phyloP scores from a whole-genome alignment of 257 asterid species.

The Leonotis leonurus region DNA sequence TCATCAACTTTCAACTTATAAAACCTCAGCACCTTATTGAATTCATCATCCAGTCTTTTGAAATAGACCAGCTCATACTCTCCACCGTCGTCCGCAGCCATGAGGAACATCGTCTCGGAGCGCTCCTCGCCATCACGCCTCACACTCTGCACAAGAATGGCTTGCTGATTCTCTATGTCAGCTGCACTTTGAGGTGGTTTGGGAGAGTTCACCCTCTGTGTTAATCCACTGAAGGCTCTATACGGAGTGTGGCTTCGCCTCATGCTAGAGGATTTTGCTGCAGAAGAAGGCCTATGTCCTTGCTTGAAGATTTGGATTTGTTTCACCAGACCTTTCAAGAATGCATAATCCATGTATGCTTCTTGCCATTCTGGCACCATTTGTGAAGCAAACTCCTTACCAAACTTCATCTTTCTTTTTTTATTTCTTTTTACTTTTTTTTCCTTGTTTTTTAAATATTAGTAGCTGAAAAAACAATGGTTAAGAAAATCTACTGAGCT shows the following conservation, averaged over 20 bases:
- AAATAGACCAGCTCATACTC: slow-evolving; percentile 34
- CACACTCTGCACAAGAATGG: slow-evolving; percentile 22
- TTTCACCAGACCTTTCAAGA: slow-evolving; percentile 23
- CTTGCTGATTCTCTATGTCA: slow-evolving; percentile 26
- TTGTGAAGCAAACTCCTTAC: slow-evolving; percentile 35
- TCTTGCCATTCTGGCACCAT: slow-evolving; percentile 56
- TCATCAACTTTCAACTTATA: slow-evolving; percentile 34
- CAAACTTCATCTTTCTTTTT: slow-evolving; percentile 53
- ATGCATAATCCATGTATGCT: slow-evolving; percentile 37
- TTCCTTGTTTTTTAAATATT: background rate
- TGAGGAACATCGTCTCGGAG: slow-evolving; percentile 29
- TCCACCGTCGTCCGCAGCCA: slow-evolving; percentile 31
- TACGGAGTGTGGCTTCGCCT: slow-evolving; percentile 22
- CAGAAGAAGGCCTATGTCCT: slow-evolving; percentile 9
- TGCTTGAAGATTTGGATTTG: slow-evolving; percentile 25
- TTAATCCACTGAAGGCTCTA: slow-evolving; percentile 45
- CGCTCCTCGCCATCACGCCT: slow-evolving; percentile 17
- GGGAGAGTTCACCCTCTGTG: slow-evolving; percentile 2
- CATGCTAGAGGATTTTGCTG: background rate
- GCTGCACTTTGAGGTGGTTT: background rate
- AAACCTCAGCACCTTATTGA: slow-evolving; percentile 37
- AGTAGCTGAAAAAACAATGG: background rate
- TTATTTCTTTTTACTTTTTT: too few relatives aligned
- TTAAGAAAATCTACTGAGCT: background rate
- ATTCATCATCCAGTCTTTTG: slow-evolving; percentile 34